Conservation (phyloP, 2,329 filamentous ascomycete genomes). For the Aspergillus sp. region DNA sequence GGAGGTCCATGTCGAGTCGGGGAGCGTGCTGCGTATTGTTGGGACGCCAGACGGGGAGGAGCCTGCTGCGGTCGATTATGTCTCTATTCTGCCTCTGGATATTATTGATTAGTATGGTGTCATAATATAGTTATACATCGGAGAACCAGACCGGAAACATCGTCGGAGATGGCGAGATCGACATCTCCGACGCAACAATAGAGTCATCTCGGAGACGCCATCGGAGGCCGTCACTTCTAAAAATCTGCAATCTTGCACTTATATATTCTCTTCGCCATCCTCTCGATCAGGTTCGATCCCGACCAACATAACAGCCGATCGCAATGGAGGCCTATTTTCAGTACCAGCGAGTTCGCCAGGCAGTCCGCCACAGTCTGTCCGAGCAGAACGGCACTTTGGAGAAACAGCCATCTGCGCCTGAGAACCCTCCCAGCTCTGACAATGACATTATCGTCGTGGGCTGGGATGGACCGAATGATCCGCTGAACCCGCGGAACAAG, state of each 20-base stretch:
- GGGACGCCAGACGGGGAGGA: constrained; percentile 62
- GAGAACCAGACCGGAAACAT: no score
- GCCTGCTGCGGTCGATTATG: constrained; percentile 66
- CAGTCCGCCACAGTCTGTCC: constrained; percentile 13
- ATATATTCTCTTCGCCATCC: no score
- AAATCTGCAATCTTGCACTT: no score
- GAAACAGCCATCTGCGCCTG: neutral
- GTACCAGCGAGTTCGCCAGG: constrained; percentile 14
- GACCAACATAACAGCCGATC: no score
- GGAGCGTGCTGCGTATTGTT: constrained; percentile 56
- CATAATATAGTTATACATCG: no score
- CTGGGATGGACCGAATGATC: constrained; percentile 39
- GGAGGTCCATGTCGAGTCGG: constrained; percentile 50
- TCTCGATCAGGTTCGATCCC: no score
- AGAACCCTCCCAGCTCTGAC: no score
- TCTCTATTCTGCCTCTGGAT: constrained; percentile 60
- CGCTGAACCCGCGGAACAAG: constrained; percentile 41
- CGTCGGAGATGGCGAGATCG: no score
- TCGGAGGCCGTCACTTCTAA: no score
- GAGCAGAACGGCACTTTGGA: neutral
- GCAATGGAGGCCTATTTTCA: constrained; percentile 22
- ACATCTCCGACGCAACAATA: no score
- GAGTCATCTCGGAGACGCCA: no score
- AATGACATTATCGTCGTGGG: constrained; percentile 25
- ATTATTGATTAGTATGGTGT: constrained; percentile 56